Conservation (phyloP, 805 yeast genomes). For the Ogataea kodamae region DNA sequence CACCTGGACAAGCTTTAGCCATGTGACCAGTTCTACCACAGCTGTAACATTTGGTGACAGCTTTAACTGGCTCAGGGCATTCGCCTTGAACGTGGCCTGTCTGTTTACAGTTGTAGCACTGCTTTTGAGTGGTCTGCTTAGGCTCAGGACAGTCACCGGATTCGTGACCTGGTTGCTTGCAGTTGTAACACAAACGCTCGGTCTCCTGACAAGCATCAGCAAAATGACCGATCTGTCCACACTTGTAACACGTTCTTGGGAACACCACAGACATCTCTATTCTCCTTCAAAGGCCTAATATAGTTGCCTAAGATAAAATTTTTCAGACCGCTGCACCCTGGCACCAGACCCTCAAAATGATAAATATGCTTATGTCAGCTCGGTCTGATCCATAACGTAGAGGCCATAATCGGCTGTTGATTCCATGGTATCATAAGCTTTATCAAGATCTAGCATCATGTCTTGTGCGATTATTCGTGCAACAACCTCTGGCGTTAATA, state of each 20-base stretch:
- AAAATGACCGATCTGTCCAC: slow-evolving; percentile 89
- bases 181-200: slow-evolving; percentile 88
- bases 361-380: slow-evolving; percentile 1
- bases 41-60: slow-evolving; percentile 72
- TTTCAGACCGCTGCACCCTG: slow-evolving; percentile 8
- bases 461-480: slow-evolving; percentile 49
- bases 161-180: slow-evolving; percentile 86
- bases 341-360: slow-evolving; percentile 3
- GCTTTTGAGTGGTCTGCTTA: slow-evolving; percentile 77
- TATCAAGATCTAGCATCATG: slow-evolving; percentile 34
- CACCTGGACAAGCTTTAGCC: slow-evolving; percentile 59
- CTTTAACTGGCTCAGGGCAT: slow-evolving; percentile 59
- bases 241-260: slow-evolving; percentile 80
- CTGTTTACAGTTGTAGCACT: slow-evolving; percentile 91
- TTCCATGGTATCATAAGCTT: slow-evolving; percentile 46
- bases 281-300: slow-evolving; percentile 10
- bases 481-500: slow-evolving; percentile 61
- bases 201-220: slow-evolving; percentile 84
- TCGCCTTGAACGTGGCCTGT: slow-evolving; percentile 86
- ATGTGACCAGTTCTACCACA: slow-evolving; percentile 79
- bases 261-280: slow-evolving; percentile 29
- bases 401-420: slow-evolving; percentile 40
- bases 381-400: slow-evolving; percentile 31
- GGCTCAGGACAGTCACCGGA: slow-evolving; percentile 87
- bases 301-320: slow-evolving; percentile 9